Evolutionary conservation across 176 grass and related monocot species (phyloP), one percentile per base, ranked within the genome.

Genomic region (Eragrostis curvula): DNA sequence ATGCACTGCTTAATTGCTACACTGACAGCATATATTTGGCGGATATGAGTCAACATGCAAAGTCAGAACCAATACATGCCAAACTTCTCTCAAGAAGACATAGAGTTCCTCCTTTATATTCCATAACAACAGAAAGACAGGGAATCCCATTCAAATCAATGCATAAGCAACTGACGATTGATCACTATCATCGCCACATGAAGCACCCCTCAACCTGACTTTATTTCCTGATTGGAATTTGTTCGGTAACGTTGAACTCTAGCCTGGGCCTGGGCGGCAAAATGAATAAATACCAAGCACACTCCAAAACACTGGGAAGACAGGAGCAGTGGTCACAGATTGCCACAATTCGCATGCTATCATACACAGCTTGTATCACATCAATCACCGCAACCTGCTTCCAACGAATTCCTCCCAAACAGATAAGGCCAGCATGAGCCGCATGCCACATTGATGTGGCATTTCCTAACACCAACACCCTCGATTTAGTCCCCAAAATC

Each of bases 381-480:
- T 32, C 50, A 56, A 18, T 39, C 18, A 56, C 18, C 29, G n/a
- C 52, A 74, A 40, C 12, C 30, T 24, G 51, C 36, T 57, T 75
- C 51, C 32, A 75, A 21, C 30, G 57, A 42, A 58, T 58, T 75
- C 14, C 44, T 57, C 52, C 73, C 36, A 58, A 75, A 75, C 73
- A 58, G 41, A 58, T 9, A 75, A 58, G 20, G 51, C 52, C 52
- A 58, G 36, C 20, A 57, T 58, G 58, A 14, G 1, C 14, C 5
- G 17, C 30, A 41, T 66, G 2, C 30, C 64, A 66, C 64, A 21
- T 62, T 62, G 3, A 62, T 62, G 25, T 15, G n/a, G 17, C 30
- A 66, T 66, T 66, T 8, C 12, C n/a, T 7, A 23, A 70, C 67
- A 75, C 9, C n/a, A 16, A 75, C 20, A 74, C 42, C n/a, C 18